Conservation (phyloP, 345 rosid species). For the Melaleuca quinquenervia region DNA sequence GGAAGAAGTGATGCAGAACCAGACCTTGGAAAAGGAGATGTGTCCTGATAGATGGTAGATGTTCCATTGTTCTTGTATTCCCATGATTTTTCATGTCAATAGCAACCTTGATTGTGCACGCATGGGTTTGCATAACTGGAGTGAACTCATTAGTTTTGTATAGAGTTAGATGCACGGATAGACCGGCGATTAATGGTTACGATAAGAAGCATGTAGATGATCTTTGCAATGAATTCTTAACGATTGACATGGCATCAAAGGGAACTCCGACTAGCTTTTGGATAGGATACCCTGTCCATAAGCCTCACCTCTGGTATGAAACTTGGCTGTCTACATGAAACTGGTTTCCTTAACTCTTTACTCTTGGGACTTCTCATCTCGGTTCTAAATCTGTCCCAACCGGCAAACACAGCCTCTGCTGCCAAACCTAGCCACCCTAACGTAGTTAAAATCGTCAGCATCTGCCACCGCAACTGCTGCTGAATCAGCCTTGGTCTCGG, state of each 20-base stretch:
- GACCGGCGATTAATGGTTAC: not conserved
- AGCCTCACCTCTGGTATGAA: not conserved
- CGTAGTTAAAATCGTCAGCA: not conserved
- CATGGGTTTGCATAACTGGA: not conserved
- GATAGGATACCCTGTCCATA: not conserved
- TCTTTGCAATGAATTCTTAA: not conserved
- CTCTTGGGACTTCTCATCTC: not conserved
- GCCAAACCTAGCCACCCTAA: not conserved
- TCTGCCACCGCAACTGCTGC: not conserved
- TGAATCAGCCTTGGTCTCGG: not conserved
- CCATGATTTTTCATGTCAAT: not conserved
- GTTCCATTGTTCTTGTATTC: not conserved
- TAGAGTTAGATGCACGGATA: not conserved
- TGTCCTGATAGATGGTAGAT: not conserved
- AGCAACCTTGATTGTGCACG: not conserved
- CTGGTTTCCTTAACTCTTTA: not conserved
- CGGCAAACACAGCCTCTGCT: not conserved
- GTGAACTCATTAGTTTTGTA: not conserved
- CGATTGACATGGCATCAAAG: not conserved
- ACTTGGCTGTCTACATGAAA: not conserved
- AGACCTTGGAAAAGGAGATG: not conserved
- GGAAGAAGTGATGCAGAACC: constrained; percentile 53
- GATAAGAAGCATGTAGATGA: not conserved
- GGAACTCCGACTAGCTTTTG: not conserved
- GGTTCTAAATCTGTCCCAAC: not conserved